phyloP scores from a whole-genome alignment of 208 protist species.

The Leishmania braziliensis region DNA sequence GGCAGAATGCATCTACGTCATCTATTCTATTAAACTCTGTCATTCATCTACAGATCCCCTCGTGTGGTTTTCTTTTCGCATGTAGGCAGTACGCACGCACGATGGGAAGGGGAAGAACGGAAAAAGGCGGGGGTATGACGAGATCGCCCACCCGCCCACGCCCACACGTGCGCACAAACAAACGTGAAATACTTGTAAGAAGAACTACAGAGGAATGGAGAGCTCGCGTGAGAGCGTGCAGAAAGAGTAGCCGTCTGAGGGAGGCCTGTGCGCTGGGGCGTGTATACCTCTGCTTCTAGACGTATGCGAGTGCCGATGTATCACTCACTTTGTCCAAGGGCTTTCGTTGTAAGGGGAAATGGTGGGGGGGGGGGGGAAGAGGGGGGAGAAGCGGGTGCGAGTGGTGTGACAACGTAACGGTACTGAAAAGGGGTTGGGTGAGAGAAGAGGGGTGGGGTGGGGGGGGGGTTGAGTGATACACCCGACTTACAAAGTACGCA shows the following conservation, averaged over 20 bases:
- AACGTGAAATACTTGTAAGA: neutral
- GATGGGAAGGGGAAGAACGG: neutral
- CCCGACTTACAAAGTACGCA: neutral
- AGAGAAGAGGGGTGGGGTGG: neutral
- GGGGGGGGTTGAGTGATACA: neutral
- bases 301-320: neutral
- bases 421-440: neutral
- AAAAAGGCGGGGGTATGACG: neutral
- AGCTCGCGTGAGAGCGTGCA: neutral
- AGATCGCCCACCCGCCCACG: neutral
- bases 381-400: neutral
- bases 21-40: conserved; percentile 49
- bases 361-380: no score
- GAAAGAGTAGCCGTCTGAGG: neutral
- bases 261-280: neutral
- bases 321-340: neutral
- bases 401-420: neutral
- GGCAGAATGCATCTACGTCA: conserved; percentile 42
- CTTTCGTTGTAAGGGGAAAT: neutral
- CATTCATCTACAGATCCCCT: conserved; percentile 33
- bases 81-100: neutral
- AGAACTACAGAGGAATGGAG: neutral
- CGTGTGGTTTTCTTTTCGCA: neutral
- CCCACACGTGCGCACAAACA: neutral
- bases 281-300: conserved; percentile 2